Evolutionary conservation across 106 monocot species (phyloP).

Genomic region (Amphibolis antarctica): DNA sequence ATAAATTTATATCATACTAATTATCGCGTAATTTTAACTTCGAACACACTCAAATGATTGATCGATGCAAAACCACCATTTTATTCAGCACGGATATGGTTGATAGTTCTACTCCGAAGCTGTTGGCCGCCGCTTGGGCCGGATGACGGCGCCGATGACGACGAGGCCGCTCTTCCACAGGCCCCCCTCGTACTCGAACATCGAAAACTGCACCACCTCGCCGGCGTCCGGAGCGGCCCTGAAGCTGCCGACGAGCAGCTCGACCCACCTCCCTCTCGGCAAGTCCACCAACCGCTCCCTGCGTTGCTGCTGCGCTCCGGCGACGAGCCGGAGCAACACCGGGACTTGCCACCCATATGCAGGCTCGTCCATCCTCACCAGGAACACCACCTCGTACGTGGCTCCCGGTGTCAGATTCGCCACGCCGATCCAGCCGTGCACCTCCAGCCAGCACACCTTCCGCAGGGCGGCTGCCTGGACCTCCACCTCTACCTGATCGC

Average conservation of each 20-base stretch:
- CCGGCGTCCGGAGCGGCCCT: background rate
- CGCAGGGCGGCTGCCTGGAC: conserved; percentile 26
- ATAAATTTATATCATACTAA: too few species aligned
- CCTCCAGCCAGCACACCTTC: conserved; percentile 57
- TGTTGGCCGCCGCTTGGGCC: conserved; percentile 15
- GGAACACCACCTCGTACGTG: conserved; percentile 35
- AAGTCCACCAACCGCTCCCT: conserved; percentile 26
- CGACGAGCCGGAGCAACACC: conserved; percentile 29
- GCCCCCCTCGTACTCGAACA: conserved; percentile 39
- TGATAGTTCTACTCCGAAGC: too few species aligned
- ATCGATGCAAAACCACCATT: too few species aligned
- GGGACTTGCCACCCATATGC: conserved; percentile 36
- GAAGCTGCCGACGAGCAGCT: conserved; percentile 30
- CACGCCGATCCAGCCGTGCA: conserved; percentile 29
- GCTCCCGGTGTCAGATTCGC: conserved; percentile 35
- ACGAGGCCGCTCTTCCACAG: conserved; percentile 54
- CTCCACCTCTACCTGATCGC: conserved; percentile 12
- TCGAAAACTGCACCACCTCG: conserved; percentile 33
- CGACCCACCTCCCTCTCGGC: conserved; percentile 20
- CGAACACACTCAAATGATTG: too few species aligned
- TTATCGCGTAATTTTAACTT: too few species aligned
- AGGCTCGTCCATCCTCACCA: conserved; percentile 28
- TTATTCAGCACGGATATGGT: too few species aligned
- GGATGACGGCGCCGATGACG: conserved; percentile 28
- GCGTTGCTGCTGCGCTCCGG: conserved; percentile 2